phyloP scores from a whole-genome alignment of 148 eudicot species.

The Camellia granthamiana region DNA sequence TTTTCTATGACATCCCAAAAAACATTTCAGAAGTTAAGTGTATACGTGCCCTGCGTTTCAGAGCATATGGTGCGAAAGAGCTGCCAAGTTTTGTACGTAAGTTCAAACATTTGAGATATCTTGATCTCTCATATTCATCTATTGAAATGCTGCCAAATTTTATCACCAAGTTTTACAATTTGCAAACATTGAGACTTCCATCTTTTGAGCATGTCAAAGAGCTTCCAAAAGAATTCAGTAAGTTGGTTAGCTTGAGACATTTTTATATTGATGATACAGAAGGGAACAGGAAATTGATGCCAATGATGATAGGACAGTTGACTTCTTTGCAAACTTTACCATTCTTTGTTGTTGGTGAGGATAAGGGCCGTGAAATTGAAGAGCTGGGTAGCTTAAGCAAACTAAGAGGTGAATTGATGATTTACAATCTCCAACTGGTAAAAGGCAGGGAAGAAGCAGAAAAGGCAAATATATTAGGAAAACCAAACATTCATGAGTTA shows the following conservation, averaged over 20 bases:
- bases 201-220: not conserved
- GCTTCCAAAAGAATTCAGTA: not conserved
- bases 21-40: not conserved
- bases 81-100: conserved; percentile 4
- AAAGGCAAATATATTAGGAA: not conserved
- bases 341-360: not conserved
- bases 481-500: not conserved
- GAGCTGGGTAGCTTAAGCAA: not conserved
- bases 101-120: conserved; percentile 15
- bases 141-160: conserved; percentile 11
- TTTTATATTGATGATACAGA: not conserved
- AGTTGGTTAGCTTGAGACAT: conserved; percentile 22
- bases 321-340: not conserved
- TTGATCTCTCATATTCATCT: not conserved
- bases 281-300: not conserved
- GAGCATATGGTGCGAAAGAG: not conserved
- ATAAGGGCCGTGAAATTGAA: not conserved
- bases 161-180: conserved; percentile 15
- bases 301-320: not conserved
- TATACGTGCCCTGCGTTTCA: not conserved
- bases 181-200: conserved; percentile 10
- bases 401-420: not conserved
- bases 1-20: not conserved
- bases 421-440: not conserved
- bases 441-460: not conserved